Evolutionary conservation across 2,329 filamentous ascomycete species (phyloP).

Genomic region (Periglandula ipomoeae): DNA sequence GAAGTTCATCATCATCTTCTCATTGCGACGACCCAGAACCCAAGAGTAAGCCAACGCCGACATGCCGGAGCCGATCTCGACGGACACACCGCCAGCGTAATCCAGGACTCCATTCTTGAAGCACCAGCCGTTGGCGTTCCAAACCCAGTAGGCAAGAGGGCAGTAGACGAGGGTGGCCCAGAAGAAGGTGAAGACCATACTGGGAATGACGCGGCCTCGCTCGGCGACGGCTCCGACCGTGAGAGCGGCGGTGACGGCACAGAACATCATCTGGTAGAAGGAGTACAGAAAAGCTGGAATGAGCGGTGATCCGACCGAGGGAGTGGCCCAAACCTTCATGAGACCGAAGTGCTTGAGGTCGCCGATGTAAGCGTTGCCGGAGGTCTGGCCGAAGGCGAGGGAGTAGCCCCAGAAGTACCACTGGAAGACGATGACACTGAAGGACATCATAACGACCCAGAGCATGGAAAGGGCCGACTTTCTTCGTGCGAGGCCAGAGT

Average conservation of each 20-base stretch:
- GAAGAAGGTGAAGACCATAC: constrained; percentile 91
- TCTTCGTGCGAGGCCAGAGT: constrained; percentile 92
- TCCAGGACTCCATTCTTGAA: constrained; percentile 87
- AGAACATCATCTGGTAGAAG: constrained; percentile 99
- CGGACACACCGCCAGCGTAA: constrained; percentile 91
- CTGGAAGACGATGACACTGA: constrained; percentile 87
- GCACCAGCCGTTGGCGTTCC: constrained; percentile 91
- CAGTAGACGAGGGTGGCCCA: constrained; percentile 98
- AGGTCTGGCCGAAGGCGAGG: constrained; percentile 75
- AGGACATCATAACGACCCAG: constrained; percentile 93
- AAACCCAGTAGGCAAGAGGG: constrained; percentile 91
- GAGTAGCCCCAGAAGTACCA: constrained; percentile 99
- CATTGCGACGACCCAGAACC: constrained; percentile 91
- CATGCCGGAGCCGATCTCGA: constrained; percentile 92
- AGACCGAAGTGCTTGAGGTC: constrained; percentile 84
- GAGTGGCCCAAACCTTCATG: constrained; percentile 69
- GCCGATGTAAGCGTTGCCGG: constrained; percentile 85
- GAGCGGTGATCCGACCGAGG: constrained; percentile 81
- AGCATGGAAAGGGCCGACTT: constrained; percentile 97
- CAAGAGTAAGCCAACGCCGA: constrained; percentile 91
- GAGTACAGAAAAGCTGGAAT: constrained; percentile 86
- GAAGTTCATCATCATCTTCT: constrained; percentile 99
- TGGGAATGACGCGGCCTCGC: constrained; percentile 82
- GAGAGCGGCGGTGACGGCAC: constrained; percentile 83
- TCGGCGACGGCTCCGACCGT: constrained; percentile 88